These are phyloP conservation scores for Karstenula rhodostoma DNA, from an alignment of 2,329 filamentous ascomycete genomes.

Conservation along the genomic window DNA sequence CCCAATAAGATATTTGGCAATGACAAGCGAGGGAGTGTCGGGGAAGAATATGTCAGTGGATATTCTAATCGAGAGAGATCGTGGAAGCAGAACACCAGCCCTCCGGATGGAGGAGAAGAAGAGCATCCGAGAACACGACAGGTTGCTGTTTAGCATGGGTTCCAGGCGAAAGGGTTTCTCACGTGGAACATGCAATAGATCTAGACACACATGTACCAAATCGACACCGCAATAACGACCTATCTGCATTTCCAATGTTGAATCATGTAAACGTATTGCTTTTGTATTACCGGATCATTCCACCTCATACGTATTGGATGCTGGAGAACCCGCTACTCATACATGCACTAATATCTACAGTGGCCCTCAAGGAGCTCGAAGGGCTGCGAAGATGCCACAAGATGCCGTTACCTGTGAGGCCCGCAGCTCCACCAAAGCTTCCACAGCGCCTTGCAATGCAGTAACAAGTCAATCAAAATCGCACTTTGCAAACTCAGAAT, in stretches of 20 bases:
- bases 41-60: not conserved
- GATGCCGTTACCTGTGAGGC: not conserved
- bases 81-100: not conserved
- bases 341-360: conserved; percentile 11
- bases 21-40: not conserved
- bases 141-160: not conserved
- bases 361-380: not conserved
- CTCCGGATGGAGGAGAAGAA: too few relatives aligned
- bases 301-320: not conserved
- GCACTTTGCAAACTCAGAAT: not conserved
- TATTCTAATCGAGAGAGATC: not conserved
- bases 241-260: not conserved
- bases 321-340: conserved; percentile 3
- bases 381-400: not conserved
- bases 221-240: not conserved
- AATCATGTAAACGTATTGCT: not conserved
- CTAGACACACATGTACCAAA: not conserved
- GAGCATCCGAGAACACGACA: not conserved
- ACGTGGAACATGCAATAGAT: not conserved
- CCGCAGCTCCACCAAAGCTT: not conserved
- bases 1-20: conserved; percentile 16
- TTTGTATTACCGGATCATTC: not conserved
- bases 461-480: conserved; percentile 2
- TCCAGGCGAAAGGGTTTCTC: not conserved
- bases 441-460: conserved; percentile 29